Evolutionary conservation across 495 filamentous ascomycete species (phyloP).

Genomic region (Staphylotrichum longicolle): DNA sequence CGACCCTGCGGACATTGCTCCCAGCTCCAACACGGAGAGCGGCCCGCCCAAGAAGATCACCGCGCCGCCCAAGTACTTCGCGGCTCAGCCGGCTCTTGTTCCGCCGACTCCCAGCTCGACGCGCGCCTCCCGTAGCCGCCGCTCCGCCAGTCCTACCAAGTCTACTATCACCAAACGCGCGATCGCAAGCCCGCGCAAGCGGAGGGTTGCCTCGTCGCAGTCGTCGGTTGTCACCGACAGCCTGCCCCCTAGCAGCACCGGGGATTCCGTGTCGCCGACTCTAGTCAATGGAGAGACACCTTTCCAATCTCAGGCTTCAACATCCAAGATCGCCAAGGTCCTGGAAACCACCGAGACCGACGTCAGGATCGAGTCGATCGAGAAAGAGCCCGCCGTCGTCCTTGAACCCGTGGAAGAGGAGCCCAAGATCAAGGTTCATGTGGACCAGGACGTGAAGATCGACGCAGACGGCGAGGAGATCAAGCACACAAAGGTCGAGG

Average conservation of each 20-base stretch:
- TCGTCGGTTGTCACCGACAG: conserved; percentile 30
- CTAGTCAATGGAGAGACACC: conserved; percentile 39
- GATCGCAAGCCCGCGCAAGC: conserved; percentile 65
- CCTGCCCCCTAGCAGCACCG: conserved; percentile 32
- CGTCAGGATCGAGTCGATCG: conserved; percentile 41
- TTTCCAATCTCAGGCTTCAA: conserved; percentile 28
- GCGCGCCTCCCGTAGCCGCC: conserved; percentile 47
- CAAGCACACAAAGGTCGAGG: conserved; percentile 71
- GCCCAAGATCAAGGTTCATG: conserved; percentile 63
- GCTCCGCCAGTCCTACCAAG: conserved; percentile 55
- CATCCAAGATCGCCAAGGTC: conserved; percentile 34
- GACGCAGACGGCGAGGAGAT: conserved; percentile 62
- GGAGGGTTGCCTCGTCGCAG: conserved; percentile 54
- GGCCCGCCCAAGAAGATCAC: conserved; percentile 63
- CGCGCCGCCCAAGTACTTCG: conserved; percentile 63
- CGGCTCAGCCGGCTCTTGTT: conserved; percentile 39
- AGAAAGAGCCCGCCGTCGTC: conserved; percentile 42
- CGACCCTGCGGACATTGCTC: conserved; percentile 66
- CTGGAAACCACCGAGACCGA: conserved; percentile 33
- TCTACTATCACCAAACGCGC: conserved; percentile 48
- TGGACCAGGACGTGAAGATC: conserved; percentile 65
- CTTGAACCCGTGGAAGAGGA: conserved; percentile 53
- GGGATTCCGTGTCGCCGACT: conserved; percentile 35
- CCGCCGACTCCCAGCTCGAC: conserved; percentile 45
- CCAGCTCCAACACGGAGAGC: conserved; percentile 41